Conservation (phyloP, 208 protist species). For the Herpetomonas samuelpessoai region DNA sequence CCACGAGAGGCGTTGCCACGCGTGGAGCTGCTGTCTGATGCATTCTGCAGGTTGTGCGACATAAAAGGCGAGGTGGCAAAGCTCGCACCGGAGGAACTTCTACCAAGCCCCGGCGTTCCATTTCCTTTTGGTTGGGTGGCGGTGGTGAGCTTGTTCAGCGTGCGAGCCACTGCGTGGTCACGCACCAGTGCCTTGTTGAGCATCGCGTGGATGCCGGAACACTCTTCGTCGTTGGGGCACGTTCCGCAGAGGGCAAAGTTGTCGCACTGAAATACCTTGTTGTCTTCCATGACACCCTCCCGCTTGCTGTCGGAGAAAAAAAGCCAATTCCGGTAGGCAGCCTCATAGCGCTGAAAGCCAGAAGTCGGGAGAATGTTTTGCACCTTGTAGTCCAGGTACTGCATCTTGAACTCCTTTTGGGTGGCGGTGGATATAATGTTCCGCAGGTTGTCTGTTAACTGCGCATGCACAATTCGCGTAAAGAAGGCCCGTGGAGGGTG, state of each 20-base stretch:
- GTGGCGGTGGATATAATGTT: constrained; percentile 4
- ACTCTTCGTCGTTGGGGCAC: constrained; percentile 18
- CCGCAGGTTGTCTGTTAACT: constrained; percentile 10
- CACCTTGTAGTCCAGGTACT: constrained; percentile 19
- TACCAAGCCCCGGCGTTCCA: too few species aligned
- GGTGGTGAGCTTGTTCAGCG: too few species aligned
- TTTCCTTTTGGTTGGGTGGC: too few species aligned
- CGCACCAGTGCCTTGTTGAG: constrained; percentile 12
- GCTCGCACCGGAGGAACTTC: too few species aligned
- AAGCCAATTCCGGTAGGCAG: constrained; percentile 20
- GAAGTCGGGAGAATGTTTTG: constrained; percentile 9
- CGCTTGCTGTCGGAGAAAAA: constrained; percentile 8
- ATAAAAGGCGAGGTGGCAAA: too few species aligned
- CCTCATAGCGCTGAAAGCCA: constrained; percentile 16
- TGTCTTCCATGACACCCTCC: constrained; percentile 9
- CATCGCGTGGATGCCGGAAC: constrained; percentile 17
- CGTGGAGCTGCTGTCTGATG: too few species aligned
- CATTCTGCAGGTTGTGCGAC: too few species aligned
- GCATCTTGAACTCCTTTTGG: constrained; percentile 14
- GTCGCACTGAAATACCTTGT: constrained; percentile 16
- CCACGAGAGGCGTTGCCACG: too few species aligned
- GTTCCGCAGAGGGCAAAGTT: constrained; percentile 14
- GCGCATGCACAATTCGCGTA: constrained; percentile 9
- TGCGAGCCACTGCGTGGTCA: constrained; percentile 5
- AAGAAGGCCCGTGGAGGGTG: constrained; percentile 12